Evolutionary conservation across 345 rosid species (phyloP), one percentile per base, ranked within the genome.

Genomic region (Garcia nutans): DNA sequence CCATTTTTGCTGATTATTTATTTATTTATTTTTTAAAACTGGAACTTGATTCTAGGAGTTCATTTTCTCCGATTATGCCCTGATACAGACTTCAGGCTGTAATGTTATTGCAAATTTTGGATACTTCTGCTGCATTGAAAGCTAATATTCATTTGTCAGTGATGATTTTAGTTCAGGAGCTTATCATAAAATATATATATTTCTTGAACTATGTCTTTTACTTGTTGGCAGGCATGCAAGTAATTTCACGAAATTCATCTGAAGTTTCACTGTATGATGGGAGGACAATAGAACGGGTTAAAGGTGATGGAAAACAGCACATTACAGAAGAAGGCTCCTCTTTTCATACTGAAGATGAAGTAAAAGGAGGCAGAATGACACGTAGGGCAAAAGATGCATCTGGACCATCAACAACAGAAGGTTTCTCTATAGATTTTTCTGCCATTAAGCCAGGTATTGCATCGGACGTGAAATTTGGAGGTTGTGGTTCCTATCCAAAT

Each of bases 381-480:
- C 67, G 73, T 59, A 81, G 85, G 82, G 76, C 77, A 71, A 87
- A 79, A 56, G 82, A 81, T 71, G 64, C 72, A 76, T 54, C 87
- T 31, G 91, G 92, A 19, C 87, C 76, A 4, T 79, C 86, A 80
- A 60, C 85, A 2, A 79, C 85, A 3, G 98, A 91, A 42, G 87
- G 86, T 42, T 66, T 83, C 59, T 77, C 89, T 54, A 80, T 80
- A 42, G 97, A 93, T 84, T 86, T 90, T 65, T 87, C 95, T 0
- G 93, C 91, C 63, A 92, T 96, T 80, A 93, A 89, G 82, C 99
- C 93, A 1, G 99, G 98, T 33, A 90, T 96, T 75, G 92, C 88
- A 76, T 88, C 98, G 0, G 95, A 86, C 52, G 67, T 96, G 73
- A 96, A 93, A 75, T 90, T 96, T 75, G 98, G 97, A 71, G 98